Evolutionary conservation across 2,329 filamentous ascomycete species (phyloP).

Genomic region (Lachnellula suecica): DNA sequence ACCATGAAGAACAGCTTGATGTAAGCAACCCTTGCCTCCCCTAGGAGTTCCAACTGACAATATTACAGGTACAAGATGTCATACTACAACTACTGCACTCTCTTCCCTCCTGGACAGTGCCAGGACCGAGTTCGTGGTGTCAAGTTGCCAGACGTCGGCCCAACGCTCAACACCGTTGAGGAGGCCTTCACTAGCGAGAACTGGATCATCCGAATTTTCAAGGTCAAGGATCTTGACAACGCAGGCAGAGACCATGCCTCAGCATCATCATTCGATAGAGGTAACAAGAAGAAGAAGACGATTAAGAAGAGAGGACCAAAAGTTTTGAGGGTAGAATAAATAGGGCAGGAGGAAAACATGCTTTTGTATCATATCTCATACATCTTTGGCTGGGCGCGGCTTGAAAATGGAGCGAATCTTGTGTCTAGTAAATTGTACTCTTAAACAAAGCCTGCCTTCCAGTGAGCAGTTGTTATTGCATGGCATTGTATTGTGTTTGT

Average conservation of each 20-base stretch:
- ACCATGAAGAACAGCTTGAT: slow-evolving; percentile 99
- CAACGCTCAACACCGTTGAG: slow-evolving; percentile 83
- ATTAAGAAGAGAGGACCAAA: slow-evolving; percentile 71
- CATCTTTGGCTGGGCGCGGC: slow-evolving; percentile 13
- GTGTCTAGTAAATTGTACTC: slow-evolving; percentile 30
- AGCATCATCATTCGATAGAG: slow-evolving; percentile 69
- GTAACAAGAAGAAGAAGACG: slow-evolving; percentile 80
- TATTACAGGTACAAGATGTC: slow-evolving; percentile 95
- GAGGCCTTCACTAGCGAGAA: slow-evolving; percentile 99
- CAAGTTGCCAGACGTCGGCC: slow-evolving; percentile 78
- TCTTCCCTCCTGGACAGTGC: slow-evolving; percentile 91
- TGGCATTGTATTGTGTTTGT: neutral
- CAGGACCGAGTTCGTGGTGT: slow-evolving; percentile 84
- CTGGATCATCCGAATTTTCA: slow-evolving; percentile 99
- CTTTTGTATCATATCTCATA: slow-evolving; percentile 32
- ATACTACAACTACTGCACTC: slow-evolving; percentile 92
- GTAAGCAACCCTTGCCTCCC: slow-evolving; percentile 53
- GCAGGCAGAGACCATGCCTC: slow-evolving; percentile 82
- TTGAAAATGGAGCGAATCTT: slow-evolving; percentile 23
- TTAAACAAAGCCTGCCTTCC: slow-evolving; percentile 20
- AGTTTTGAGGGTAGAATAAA: slow-evolving; percentile 70
- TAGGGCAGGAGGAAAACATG: slow-evolving; percentile 5
- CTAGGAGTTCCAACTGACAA: slow-evolving; percentile 22
- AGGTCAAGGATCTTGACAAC: slow-evolving; percentile 98
- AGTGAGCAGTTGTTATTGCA: slow-evolving; percentile 12